These are phyloP conservation scores for Linnemannia zychae DNA, from an alignment of 192 early-diverging fungal genomes.

Conservation along the genomic window DNA sequence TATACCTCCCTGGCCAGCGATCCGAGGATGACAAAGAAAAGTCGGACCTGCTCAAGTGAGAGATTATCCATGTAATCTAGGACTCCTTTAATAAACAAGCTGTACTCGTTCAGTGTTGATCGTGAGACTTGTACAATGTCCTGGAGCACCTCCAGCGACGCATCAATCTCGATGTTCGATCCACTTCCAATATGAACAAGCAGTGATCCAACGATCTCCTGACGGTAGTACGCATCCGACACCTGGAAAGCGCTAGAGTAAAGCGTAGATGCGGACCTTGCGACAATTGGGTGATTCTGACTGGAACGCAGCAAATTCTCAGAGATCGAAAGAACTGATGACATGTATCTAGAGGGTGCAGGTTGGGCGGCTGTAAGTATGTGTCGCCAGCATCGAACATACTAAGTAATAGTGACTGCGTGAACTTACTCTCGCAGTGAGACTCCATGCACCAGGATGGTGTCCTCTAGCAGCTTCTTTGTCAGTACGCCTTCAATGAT, in stretches of 20 bases:
- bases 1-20: constrained; percentile 68
- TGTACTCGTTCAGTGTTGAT: constrained; percentile 68
- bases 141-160: constrained; percentile 68
- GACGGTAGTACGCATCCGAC: constrained; percentile 78
- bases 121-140: constrained; percentile 66
- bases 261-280: constrained; percentile 58
- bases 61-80: constrained; percentile 82
- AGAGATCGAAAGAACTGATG: constrained; percentile 67
- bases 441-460: constrained; percentile 60
- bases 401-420: not conserved
- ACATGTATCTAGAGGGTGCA: constrained; percentile 55
- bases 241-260: constrained; percentile 67
- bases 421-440: constrained; percentile 61
- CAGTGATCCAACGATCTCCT: constrained; percentile 83
- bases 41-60: constrained; percentile 70
- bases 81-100: constrained; percentile 78
- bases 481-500: constrained; percentile 60
- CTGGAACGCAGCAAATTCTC: constrained; percentile 72
- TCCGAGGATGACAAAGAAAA: constrained; percentile 77
- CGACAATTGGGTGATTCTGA: constrained; percentile 57
- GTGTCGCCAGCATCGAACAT: not conserved
- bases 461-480: constrained; percentile 59
- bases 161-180: constrained; percentile 70
- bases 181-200: constrained; percentile 86
- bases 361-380: not conserved